Conservation (phyloP, 2,329 filamentous ascomycete species). For the Cadophora luteo-olivacea region DNA sequence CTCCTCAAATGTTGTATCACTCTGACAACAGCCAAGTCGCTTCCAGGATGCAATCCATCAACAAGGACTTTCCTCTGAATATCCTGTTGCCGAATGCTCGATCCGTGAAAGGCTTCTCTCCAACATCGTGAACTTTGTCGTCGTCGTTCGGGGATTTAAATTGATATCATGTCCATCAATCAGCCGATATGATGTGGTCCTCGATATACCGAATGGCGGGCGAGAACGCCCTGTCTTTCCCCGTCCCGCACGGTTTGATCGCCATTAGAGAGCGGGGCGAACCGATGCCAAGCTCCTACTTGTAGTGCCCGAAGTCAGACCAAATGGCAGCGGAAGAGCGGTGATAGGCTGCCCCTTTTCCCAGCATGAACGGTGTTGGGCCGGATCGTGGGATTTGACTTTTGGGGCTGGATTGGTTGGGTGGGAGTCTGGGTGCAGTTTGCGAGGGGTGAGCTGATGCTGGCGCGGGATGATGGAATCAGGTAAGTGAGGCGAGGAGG, state of each 20-base stretch:
- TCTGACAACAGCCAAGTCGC: constrained; percentile 9
- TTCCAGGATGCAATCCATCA: constrained; percentile 2
- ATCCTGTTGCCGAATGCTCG: background rate
- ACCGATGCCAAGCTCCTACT: constrained; percentile 9
- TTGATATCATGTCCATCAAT: background rate
- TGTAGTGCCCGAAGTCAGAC: constrained; percentile 10
- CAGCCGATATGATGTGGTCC: background rate
- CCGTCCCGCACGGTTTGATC: constrained; percentile 9
- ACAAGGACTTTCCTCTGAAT: constrained; percentile 2
- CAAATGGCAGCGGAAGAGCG: constrained; percentile 1
- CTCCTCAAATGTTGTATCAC: background rate
- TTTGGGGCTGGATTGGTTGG: constrained; percentile 3
- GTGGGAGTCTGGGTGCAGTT: background rate
- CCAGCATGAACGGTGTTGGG: constrained; percentile 5
- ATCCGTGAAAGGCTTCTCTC: background rate
- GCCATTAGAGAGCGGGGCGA: constrained; percentile 14
- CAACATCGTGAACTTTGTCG: background rate
- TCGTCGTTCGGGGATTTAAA: constrained; percentile 2
- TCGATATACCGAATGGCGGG: constrained; percentile 17
- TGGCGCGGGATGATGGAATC: background rate
- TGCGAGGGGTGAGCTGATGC: background rate
- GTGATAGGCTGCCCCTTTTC: constrained; percentile 14
- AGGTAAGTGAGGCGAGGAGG: background rate
- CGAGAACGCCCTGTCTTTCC: constrained; percentile 3
- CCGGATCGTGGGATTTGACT: constrained; percentile 2